phyloP scores from a whole-genome alignment of 768 basidiomycete genomes.

The Lactarius indigo region DNA sequence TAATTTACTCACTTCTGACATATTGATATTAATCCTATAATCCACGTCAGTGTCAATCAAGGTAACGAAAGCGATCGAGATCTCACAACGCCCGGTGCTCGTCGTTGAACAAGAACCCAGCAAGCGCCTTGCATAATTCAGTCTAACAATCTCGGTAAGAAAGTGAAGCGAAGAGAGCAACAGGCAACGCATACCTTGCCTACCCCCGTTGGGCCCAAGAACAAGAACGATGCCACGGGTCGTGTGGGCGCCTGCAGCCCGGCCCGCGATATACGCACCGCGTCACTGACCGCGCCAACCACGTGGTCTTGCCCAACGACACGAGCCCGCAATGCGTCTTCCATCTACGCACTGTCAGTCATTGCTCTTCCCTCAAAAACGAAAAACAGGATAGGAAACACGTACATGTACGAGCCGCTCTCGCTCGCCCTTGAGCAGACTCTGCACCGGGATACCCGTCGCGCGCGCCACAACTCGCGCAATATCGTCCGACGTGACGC shows the following conservation, averaged over 20 bases:
- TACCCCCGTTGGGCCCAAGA: slow-evolving; percentile 85
- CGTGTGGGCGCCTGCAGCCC: slow-evolving; percentile 85
- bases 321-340: slow-evolving; percentile 64
- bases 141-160: slow-evolving; percentile 46
- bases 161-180: not conserved
- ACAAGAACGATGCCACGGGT: slow-evolving; percentile 90
- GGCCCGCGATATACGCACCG: slow-evolving; percentile 88
- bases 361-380: not conserved
- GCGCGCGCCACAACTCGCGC: slow-evolving; percentile 83
- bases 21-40: slow-evolving; percentile 81
- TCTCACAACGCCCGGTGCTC: slow-evolving; percentile 78
- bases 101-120: slow-evolving; percentile 86
- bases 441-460: slow-evolving; percentile 89
- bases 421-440: slow-evolving; percentile 81
- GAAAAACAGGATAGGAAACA: slow-evolving; percentile 21
- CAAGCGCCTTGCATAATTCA: slow-evolving; percentile 84
- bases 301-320: slow-evolving; percentile 93
- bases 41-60: not conserved
- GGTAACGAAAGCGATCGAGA: slow-evolving; percentile 20
- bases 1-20: slow-evolving; percentile 61
- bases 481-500: slow-evolving; percentile 87
- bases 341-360: slow-evolving; percentile 59
- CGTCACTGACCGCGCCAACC: slow-evolving; percentile 80
- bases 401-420: slow-evolving; percentile 85
- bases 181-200: slow-evolving; percentile 53